Evolutionary conservation across 2,329 filamentous ascomycete species (phyloP).

Genomic region (Conoideocrella luteorostrata): DNA sequence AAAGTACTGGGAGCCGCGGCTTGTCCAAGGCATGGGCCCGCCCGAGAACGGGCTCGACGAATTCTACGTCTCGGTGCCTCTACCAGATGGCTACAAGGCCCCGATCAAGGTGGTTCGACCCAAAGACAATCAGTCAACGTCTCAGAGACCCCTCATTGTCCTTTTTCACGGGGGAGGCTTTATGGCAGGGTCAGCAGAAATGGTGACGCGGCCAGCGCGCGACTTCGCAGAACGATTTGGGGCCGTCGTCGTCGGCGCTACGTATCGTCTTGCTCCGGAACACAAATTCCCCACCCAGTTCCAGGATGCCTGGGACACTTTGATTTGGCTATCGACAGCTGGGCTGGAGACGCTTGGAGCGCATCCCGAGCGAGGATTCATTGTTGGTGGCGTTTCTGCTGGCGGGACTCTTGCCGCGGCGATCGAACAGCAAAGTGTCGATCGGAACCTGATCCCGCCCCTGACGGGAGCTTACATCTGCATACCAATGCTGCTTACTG

Average conservation of each 20-base stretch:
- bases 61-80: too few relatives aligned
- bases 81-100: too few relatives aligned
- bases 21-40: too few relatives aligned
- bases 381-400: conserved; percentile 14
- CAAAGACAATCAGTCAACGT: neutral
- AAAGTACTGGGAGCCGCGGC: too few relatives aligned
- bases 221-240: conserved; percentile 2
- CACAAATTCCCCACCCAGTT: conserved; percentile 35
- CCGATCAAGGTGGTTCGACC: neutral
- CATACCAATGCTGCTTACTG: neutral
- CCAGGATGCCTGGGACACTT: conserved; percentile 34
- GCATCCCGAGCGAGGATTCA: too few relatives aligned
- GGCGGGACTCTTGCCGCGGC: conserved; percentile 13
- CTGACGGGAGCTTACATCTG: conserved; percentile 21
- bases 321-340: conserved; percentile 12
- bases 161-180: neutral
- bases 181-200: neutral
- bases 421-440: conserved; percentile 10
- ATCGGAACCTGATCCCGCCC: conserved; percentile 2
- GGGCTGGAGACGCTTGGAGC: too few relatives aligned
- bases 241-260: conserved; percentile 29
- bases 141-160: neutral
- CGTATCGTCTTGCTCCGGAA: conserved; percentile 42
- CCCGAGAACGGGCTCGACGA: too few relatives aligned
- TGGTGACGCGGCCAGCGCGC: neutral